phyloP scores from a whole-genome alignment of 441 rosid genomes.

The Adansonia grandidieri region DNA sequence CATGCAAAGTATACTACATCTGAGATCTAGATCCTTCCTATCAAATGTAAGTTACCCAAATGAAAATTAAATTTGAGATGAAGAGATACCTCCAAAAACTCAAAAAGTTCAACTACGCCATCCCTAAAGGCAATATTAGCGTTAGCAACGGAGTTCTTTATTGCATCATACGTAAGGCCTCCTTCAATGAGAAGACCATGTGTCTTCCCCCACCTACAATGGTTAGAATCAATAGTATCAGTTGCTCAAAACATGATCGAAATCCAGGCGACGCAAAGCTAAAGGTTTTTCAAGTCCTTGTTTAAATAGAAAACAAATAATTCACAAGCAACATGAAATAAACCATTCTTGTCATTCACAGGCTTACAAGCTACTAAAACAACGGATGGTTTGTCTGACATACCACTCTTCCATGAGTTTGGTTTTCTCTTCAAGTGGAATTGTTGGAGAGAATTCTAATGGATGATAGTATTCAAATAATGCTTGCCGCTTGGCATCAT shows the following conservation, averaged over 20 bases:
- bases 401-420: constrained; percentile 96
- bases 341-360: background rate
- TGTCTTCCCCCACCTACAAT: constrained; percentile 78
- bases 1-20: background rate
- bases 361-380: background rate
- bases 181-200: constrained; percentile 86
- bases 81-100: constrained; percentile 68
- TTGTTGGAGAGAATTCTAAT: constrained; percentile 64
- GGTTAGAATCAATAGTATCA: constrained; percentile 13
- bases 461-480: constrained; percentile 76
- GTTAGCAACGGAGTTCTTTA: constrained; percentile 60
- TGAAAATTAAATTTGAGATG: background rate
- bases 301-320: background rate
- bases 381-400: constrained; percentile 8
- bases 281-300: background rate
- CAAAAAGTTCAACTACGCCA: constrained; percentile 71
- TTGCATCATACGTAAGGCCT: constrained; percentile 77
- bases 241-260: background rate
- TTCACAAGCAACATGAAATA: constrained; percentile 17
- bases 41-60: background rate
- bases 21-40: background rate
- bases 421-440: constrained; percentile 77
- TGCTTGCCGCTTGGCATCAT: constrained; percentile 70
- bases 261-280: background rate
- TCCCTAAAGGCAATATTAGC: constrained; percentile 77